Conservation (phyloP, 2,329 filamentous ascomycete genomes). For the Monosporascus sp. region DNA sequence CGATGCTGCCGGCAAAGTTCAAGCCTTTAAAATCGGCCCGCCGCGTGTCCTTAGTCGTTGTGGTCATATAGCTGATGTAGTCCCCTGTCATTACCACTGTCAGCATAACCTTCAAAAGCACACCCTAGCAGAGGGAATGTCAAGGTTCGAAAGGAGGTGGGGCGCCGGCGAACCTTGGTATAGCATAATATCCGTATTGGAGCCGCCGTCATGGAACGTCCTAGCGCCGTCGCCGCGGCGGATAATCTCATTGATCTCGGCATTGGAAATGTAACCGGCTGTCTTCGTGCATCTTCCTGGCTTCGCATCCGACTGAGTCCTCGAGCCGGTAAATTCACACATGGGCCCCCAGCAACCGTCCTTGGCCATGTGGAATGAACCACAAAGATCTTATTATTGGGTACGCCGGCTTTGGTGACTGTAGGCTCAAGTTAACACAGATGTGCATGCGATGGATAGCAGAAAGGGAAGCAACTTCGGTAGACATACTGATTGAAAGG, state of each 20-base stretch:
- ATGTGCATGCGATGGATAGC: too few species aligned
- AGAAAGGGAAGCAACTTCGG: not conserved
- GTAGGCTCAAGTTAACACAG: too few species aligned
- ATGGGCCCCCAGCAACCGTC: not conserved
- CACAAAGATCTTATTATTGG: not conserved
- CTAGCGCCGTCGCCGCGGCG: not conserved
- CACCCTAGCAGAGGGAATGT: too few species aligned
- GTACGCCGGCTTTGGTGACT: conserved; percentile 1
- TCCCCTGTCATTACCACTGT: not conserved
- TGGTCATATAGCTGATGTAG: conserved; percentile 9
- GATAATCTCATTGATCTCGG: not conserved
- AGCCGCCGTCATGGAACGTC: not conserved
- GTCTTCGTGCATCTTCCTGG: not conserved
- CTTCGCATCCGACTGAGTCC: not conserved
- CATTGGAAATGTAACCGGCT: not conserved
- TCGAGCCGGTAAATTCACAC: not conserved
- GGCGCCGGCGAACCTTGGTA: not conserved
- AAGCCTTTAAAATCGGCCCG: conserved; percentile 11
- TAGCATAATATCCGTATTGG: not conserved
- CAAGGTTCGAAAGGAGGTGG: too few species aligned
- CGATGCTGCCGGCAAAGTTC: conserved; percentile 23
- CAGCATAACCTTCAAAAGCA: too few species aligned
- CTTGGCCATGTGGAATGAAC: conserved; percentile 1
- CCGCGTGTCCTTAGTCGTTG: conserved; percentile 17
- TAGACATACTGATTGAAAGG: conserved; percentile 10